Base-by-base conservation (phyloP, 768 basidiomycete species). In the Coprinellus micaceus region DNA sequence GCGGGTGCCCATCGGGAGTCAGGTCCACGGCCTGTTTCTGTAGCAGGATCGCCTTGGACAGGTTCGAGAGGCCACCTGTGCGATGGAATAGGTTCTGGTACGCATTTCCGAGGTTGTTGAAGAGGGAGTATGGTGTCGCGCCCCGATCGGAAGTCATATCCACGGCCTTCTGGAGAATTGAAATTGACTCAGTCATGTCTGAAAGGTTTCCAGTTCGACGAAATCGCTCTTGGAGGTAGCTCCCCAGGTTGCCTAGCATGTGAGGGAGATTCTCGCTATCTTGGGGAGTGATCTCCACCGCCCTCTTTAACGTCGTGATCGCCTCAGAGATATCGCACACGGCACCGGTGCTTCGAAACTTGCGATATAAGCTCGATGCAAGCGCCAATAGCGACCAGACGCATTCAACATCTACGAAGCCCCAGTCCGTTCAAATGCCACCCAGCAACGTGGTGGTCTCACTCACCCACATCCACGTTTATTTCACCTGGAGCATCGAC, bases 1-100 rank as follows among this genome's bases (percentile, higher is more conserved):
- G 33, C 15, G 58, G 40, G 44, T 61, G 50, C 6, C 56, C 56
- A 3, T 63, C 57, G 5, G 65, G 62, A 30, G 66, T 67, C 30
- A 60, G 61, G 2, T 58, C 54, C 25, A 64, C 64, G 1, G 49
- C 63, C 30, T 64, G 60, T 62, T 60, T 24, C 59, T 58, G 39
- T 60, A 53, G 52, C 7, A 28, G 15, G 39, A 71, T 63, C 2
- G 61, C 58, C 33, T 65, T 11, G 9, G 22, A 4, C 4, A 29
- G 11, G 26, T 29, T 24, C n/a, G 22, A 9, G 25, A 45, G 22
- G 13, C 21, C 33, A 4, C 51, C 33, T 11, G 40, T 40, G 17
- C 30, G 30, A 3, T 52, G 2, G 11, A 39, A 37, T 17, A 26
- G 33, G 39, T 9, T 11, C 2, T 9, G 11, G 26, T n/a, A 28